Conservation (phyloP, 192 early-diverging fungal genomes). For the Coemansia interrupta region DNA sequence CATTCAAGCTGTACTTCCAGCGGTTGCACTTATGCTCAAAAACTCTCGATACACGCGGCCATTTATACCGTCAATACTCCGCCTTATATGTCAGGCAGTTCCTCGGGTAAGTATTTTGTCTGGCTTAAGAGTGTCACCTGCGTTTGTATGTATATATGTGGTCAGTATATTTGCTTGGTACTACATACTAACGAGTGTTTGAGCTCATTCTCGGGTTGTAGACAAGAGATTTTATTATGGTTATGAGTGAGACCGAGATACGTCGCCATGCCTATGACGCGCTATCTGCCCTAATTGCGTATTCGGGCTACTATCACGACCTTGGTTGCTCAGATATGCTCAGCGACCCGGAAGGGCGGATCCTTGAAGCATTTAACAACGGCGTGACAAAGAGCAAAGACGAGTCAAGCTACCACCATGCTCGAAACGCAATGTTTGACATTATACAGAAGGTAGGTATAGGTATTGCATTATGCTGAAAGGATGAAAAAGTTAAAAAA, state of each 20-base stretch:
- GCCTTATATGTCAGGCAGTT: conserved; percentile 24
- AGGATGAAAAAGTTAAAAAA: too few species aligned
- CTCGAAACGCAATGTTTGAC: conserved; percentile 2
- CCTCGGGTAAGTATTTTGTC: conserved; percentile 14
- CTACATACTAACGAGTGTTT: too few species aligned
- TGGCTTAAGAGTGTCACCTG: background rate
- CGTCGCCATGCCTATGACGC: conserved; percentile 26
- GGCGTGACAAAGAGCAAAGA: background rate
- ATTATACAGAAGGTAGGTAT: conserved; percentile 9
- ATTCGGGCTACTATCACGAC: conserved; percentile 38
- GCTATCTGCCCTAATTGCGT: conserved; percentile 21
- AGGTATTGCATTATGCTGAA: too few species aligned
- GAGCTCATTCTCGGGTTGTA: background rate
- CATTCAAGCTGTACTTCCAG: conserved; percentile 25
- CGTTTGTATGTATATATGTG: too few species aligned
- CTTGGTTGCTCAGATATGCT: conserved; percentile 27
- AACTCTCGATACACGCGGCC: conserved; percentile 29
- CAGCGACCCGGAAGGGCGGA: conserved; percentile 7
- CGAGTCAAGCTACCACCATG: background rate
- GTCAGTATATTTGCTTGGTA: too few species aligned
- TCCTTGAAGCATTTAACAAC: background rate
- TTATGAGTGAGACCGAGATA: conserved; percentile 14
- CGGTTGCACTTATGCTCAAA: conserved; percentile 23
- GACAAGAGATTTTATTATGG: background rate
- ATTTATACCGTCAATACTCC: conserved; percentile 36